Base-by-base conservation (phyloP, 176 grass and related monocot species). In the Echinochloa phyllopogon region DNA sequence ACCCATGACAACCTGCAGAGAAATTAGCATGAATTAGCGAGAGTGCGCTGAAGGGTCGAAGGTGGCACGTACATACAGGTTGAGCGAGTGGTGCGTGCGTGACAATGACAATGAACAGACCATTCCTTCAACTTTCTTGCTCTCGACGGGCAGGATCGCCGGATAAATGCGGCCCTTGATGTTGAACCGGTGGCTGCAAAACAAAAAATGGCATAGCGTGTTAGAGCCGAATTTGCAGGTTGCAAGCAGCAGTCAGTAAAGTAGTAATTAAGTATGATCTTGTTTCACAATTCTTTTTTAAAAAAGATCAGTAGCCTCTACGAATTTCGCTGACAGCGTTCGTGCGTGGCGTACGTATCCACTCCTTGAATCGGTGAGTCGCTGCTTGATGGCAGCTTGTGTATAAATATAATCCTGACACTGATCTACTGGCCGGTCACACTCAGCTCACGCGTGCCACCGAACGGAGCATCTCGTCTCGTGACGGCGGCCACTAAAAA, bases 161-260 rank as follows among this genome's bases (percentile, higher is more conserved):
- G 96, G 96, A 79, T 98, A 98, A 72, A 98, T 88, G 37, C 93
- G 91, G 5, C n/a, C 93, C 85, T 94, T 95, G 82, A 96, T 78
- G 84, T 40, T 96, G 74, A 94, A 98, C 64, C 96, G 88, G 59
- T 94, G 96, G 81, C 96, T 98, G 89, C 69, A 40, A 85, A 29
- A n/a, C n/a, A 50, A 10, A 38, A 0, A 24, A 79, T 25, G 3
- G 1, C 8, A 25, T 13, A 0, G 16, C 29, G 0, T 25, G 58
- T 73, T 25, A 86, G 56, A 67, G 15, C 33, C 61, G 16, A 20
- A 7, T 14, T 44, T 37, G 17, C 81, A 73, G 69, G 45, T 39
- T 73, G 25, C 13, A 74, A 27, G 9, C 44, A 17, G 29, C 29
- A 33, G 29, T 33, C 29, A 33, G 29, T 33, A 33, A 33, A 33